These are phyloP conservation scores for Penicillium roqueforti DNA, from an alignment of 495 filamentous ascomycete species.

Conservation along the genomic window DNA sequence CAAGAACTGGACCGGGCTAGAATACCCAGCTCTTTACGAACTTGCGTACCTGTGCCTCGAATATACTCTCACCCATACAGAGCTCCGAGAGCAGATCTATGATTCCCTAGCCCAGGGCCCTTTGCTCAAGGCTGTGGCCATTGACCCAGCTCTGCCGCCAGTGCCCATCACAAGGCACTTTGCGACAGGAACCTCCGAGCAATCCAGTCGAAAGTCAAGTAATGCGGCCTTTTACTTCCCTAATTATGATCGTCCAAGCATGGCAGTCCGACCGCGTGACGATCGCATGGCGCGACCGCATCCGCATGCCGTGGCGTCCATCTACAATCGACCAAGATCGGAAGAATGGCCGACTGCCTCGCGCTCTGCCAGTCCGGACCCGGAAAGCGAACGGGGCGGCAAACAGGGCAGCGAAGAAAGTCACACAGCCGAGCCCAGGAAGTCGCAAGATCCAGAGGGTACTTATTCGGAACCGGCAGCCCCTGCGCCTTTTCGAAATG, in stretches of 20 bases:
- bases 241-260: conserved; percentile 12
- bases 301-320: background rate
- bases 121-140: background rate
- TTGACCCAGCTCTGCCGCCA: background rate
- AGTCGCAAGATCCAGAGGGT: background rate
- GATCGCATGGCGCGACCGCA: background rate
- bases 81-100: background rate
- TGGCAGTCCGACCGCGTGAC: conserved; percentile 2
- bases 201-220: background rate
- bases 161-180: background rate
- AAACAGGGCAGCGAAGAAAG: background rate
- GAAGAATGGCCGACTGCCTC: background rate
- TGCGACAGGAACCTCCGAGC: background rate
- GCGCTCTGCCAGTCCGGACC: background rate
- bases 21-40: background rate
- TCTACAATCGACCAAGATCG: background rate
- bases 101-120: background rate
- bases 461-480: background rate
- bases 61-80: background rate
- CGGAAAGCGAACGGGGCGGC: background rate
- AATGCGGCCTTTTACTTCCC: background rate
- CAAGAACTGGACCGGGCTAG: background rate
- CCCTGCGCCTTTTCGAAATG: background rate
- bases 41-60: background rate
- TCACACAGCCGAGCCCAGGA: background rate